Conservation (phyloP, 495 filamentous ascomycete genomes). For the Diplogelasinospora grovesii region DNA sequence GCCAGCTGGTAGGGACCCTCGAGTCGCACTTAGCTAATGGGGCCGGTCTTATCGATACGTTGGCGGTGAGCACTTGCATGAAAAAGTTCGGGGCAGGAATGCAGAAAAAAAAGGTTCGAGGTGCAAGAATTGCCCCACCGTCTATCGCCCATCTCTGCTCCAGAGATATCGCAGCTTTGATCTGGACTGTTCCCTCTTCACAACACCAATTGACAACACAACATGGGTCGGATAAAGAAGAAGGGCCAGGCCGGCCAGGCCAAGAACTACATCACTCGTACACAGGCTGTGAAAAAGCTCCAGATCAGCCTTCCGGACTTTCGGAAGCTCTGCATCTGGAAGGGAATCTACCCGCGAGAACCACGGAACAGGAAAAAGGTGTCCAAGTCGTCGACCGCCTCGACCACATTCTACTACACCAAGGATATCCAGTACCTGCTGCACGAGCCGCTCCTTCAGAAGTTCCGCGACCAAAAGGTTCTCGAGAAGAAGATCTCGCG, state of each 20-base stretch:
- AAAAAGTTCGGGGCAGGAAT: slow-evolving; percentile 20
- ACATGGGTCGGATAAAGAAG: slow-evolving; percentile 89
- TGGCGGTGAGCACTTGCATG: slow-evolving; percentile 22
- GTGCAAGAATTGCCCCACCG: slow-evolving; percentile 14
- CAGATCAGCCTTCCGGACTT: slow-evolving; percentile 97
- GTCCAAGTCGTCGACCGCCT: slow-evolving; percentile 78
- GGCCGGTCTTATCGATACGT: no score
- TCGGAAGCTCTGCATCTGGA: slow-evolving; percentile 96
- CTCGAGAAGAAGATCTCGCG: slow-evolving; percentile 93
- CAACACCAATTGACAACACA: slow-evolving; percentile 5
- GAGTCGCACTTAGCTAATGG: slow-evolving; percentile 23
- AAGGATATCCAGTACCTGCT: slow-evolving; percentile 98
- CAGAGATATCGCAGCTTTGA: no score
- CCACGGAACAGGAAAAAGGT: slow-evolving; percentile 95
- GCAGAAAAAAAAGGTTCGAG: slow-evolving; percentile 31
- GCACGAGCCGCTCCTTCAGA: slow-evolving; percentile 89
- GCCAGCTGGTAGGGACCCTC: no score
- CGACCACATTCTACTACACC: slow-evolving; percentile 97
- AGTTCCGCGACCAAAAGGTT: slow-evolving; percentile 94
- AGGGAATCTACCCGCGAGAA: slow-evolving; percentile 97
- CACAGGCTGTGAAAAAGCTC: slow-evolving; percentile 92
- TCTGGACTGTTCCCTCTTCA: not conserved
- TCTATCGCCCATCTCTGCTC: not conserved
- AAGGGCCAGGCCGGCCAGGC: slow-evolving; percentile 89
- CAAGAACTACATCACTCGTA: slow-evolving; percentile 97